Evolutionary conservation across 2,329 filamentous ascomycete species (phyloP), one percentile per base, ranked within the genome.

Genomic region (Epichloe elymi): DNA sequence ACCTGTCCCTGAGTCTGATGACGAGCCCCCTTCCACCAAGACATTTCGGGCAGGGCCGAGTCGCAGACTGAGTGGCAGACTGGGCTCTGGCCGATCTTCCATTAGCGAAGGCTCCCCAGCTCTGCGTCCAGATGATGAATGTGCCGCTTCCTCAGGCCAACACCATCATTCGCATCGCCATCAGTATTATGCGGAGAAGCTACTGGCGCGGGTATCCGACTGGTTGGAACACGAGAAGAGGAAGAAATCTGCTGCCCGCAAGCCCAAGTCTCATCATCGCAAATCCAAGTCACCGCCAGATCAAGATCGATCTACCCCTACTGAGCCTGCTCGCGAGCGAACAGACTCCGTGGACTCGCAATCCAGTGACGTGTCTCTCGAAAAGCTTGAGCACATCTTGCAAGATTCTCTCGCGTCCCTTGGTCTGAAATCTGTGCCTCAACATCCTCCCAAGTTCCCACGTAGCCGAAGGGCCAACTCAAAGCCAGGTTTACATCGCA

Each of bases 151-250:
- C 7, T 51, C 59, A 33, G 59, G 58, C 15, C 54, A 56, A 26
- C 53, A 57, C 35, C 63, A 64, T 10, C 60, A 65, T 11, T 56
- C 60, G 14, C 62, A 65, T 52, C 63, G 61, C 17, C 64, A 64
- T 33, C 65, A 65, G 50, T 69, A 72, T 51, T 65, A 71, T 47
- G 72, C 72, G 49, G 72, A 82, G 57, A 78, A 74, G 56, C 67
- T 94, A 7, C 68, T 93, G 30, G 75, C 82, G 19, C 87, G 94
- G 62, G 82, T 96, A 14, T 76, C 79, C 26, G 81, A 87, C 57
- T 97, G 91, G 91, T 70, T 96, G 39, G 81, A 90, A 58, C 79
- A 83, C 47, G 89, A 96, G 67, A 85, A 83, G 61, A 85, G 83
- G 61, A 69, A 74, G 35, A 80, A 81, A 58, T 75, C 76, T 39